Evolutionary conservation across 1,139 yeast genomes (phyloP), one percentile per base, ranked within the genome.

Genomic region (Suhomyces bribrorum): DNA sequence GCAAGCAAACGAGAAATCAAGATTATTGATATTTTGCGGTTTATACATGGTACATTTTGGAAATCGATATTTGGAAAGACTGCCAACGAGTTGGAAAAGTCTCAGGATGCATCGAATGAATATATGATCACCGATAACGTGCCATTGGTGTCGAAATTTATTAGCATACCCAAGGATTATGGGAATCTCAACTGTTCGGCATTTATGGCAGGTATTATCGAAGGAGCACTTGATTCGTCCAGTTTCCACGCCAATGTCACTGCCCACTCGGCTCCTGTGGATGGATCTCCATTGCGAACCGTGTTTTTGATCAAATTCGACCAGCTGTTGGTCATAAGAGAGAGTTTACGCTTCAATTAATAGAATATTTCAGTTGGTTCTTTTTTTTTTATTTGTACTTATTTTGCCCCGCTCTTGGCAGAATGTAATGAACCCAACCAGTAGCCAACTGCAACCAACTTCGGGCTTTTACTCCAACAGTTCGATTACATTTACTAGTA

Each of bases 11-110:
- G 98, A 52, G 95, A 87, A 52, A 76, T 79, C 18, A 79, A 75
- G 45, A 73, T 89, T 2, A 71, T 92, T 17, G 96, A 89, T 35
- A 76, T 88, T 14, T 65, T 92, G 38, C 96, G 90, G 53, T 88
- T 86, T 57, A 79, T 92, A 9, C 92, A 88, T 52, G 80, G 90
- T 0, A 74, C 81, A 0, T 74, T 94, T 29, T 92, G 98, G 98
- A 77, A 74, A 44, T 71, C 84, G 12, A 62, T 90, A 14, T 92
- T 92, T 64, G 95, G 92, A 8, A 81, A 81, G 53, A 69, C 77
- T 0, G 96, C 97, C 16, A 92, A 89, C 61, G 95, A 86, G 42
- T 67, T 94, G 41, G 97, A 92, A 50, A 84, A 84, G 60, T 85
- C 95, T 2, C 86, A 87, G 38, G 96, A 90, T 34, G 75, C 82